A percentile compares a stretch with the other conserved stretches of the same genome.
Conservation (phyloP, 176 grass and related monocot genomes). For the Saccharum spontaneum region DNA sequence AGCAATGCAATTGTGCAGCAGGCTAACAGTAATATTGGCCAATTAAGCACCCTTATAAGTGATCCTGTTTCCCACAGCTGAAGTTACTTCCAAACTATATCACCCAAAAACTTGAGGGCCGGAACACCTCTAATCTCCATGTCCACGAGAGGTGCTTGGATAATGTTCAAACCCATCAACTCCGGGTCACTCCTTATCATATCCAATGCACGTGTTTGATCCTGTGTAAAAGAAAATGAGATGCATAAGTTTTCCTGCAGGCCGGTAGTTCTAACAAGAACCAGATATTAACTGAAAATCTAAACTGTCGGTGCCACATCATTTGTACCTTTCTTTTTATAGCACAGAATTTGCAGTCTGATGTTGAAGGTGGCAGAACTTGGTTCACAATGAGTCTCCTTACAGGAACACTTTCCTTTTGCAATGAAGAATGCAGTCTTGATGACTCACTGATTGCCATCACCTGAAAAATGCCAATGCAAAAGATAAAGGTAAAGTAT, state of each 20-base stretch:
- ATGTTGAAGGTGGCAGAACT: slow-evolving; percentile 80
- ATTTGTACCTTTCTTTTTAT: slow-evolving; percentile 95
- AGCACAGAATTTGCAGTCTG: slow-evolving; percentile 95
- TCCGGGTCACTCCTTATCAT: slow-evolving; percentile 79
- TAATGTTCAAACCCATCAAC: slow-evolving; percentile 64
- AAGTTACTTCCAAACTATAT: slow-evolving; percentile 88
- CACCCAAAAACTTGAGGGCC: slow-evolving; percentile 95
- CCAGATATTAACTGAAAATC: not conserved
- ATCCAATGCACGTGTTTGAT: slow-evolving; percentile 88
- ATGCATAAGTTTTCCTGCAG: not conserved
- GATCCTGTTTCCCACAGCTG: not conserved
- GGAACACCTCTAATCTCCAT: slow-evolving; percentile 97
- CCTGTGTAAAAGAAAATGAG: slow-evolving; percentile 46
- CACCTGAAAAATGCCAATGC: slow-evolving; percentile 52
- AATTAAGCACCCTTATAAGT: not conserved
- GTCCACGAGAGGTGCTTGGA: slow-evolving; percentile 94
- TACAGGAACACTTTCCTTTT: slow-evolving; percentile 92
- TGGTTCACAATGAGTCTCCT: slow-evolving; percentile 92
- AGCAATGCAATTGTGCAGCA: not conserved
- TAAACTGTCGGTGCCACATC: not conserved
- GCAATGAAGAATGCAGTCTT: slow-evolving; percentile 73
- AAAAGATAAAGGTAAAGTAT: not conserved
- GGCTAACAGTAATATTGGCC: not conserved
- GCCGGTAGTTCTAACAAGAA: not conserved
- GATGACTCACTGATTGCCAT: slow-evolving; percentile 93